Percentiles rank a stretch among this genome's conserved stretches.
Conservation (phyloP, 2,329 filamentous ascomycete genomes). For the Talaromyces sp. region DNA sequence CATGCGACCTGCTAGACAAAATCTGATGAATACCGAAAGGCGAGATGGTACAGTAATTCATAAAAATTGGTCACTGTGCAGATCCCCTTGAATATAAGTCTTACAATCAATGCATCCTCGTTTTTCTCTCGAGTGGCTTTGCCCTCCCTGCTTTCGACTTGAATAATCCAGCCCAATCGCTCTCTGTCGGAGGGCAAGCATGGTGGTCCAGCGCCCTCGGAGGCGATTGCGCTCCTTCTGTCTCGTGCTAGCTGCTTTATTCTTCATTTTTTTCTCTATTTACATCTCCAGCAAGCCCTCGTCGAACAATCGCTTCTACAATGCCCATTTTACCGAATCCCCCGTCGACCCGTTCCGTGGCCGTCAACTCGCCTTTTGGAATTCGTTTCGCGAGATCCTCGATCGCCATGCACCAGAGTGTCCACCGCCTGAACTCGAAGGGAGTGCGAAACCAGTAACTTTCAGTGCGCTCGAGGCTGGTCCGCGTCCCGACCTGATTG, state of each 20-base stretch:
- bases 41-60: no score
- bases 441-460: conserved; percentile 21
- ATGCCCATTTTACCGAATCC: conserved; percentile 15
- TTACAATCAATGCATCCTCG: not conserved
- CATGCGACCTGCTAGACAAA: no score
- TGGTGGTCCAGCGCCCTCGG: conserved; percentile 14
- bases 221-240: conserved; percentile 12
- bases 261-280: conserved; percentile 26
- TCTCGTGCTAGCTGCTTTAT: conserved; percentile 12
- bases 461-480: conserved; percentile 28
- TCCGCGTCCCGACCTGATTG: conserved; percentile 34
- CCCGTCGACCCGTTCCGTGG: conserved; percentile 16
- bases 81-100: no score
- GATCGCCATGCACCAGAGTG: conserved; percentile 29
- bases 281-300: conserved; percentile 31
- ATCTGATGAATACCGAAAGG: no score
- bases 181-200: not conserved
- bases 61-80: not conserved
- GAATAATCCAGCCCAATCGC: not conserved
- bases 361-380: conserved; percentile 36
- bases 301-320: conserved; percentile 15
- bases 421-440: conserved; percentile 25
- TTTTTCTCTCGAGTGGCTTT: not conserved
- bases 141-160: not conserved
- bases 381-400: conserved; percentile 30